Conservation (phyloP, 257 asterid species). For the Plantago elongata region DNA sequence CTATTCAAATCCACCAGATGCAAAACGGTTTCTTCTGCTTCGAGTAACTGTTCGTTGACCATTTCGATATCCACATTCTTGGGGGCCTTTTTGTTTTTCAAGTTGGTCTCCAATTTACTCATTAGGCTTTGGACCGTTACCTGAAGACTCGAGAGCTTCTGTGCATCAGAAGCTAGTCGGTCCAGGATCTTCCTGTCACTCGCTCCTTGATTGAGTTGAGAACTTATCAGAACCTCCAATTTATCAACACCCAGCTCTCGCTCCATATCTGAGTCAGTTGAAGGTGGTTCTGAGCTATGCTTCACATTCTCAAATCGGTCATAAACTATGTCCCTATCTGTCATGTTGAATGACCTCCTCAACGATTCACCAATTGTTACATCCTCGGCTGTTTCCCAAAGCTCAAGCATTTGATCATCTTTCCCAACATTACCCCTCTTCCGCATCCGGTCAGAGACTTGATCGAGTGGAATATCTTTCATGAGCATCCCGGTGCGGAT, state of each 20-base stretch:
- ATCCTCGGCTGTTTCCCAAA: slow-evolving; percentile 68
- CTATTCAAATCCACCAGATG: slow-evolving; percentile 59
- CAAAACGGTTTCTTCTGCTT: slow-evolving; percentile 61
- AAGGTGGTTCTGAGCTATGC: slow-evolving; percentile 42
- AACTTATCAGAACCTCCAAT: slow-evolving; percentile 37
- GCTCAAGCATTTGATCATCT: slow-evolving; percentile 80
- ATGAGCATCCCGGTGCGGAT: slow-evolving; percentile 39
- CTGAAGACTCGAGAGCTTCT: slow-evolving; percentile 53
- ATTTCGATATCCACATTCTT: slow-evolving; percentile 46
- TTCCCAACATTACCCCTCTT: slow-evolving; percentile 35
- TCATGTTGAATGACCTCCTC: slow-evolving; percentile 31
- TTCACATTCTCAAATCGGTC: slow-evolving; percentile 34
- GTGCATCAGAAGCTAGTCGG: slow-evolving; percentile 57
- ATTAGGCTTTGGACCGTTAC: slow-evolving; percentile 42
- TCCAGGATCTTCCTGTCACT: slow-evolving; percentile 49
- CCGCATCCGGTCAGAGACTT: slow-evolving; percentile 41
- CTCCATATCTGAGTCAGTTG: slow-evolving; percentile 63
- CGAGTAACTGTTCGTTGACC: slow-evolving; percentile 58
- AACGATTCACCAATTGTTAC: slow-evolving; percentile 40
- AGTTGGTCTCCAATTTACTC: slow-evolving; percentile 45
- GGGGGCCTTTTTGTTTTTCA: slow-evolving; percentile 34
- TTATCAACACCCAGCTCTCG: slow-evolving; percentile 64
- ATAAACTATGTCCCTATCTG: slow-evolving; percentile 40
- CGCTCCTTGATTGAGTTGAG: slow-evolving; percentile 37
- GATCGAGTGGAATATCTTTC: slow-evolving; percentile 93